These are phyloP conservation scores for Rosa hybrid DNA, from an alignment of 331 rosid species.

Conservation along the genomic window DNA sequence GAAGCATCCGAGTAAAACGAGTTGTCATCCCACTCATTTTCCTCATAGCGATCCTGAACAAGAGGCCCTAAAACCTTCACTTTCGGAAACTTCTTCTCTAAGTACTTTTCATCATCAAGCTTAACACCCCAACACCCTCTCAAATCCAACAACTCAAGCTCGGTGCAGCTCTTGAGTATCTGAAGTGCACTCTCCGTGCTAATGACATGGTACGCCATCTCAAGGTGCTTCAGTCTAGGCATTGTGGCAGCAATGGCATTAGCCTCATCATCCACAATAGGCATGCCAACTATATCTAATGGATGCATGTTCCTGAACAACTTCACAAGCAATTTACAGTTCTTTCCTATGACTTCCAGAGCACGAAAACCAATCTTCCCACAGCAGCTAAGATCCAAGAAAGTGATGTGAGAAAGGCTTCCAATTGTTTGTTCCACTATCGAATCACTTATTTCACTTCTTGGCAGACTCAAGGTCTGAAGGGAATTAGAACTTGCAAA, in stretches of 20 bases:
- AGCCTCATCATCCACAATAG: conserved; percentile 76
- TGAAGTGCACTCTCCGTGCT: conserved; percentile 60
- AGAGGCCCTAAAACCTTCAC: conserved; percentile 81
- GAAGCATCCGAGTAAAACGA: conserved; percentile 73
- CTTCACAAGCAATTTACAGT: conserved; percentile 70
- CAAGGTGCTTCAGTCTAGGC: conserved; percentile 93
- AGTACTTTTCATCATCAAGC: conserved; percentile 47
- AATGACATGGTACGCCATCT: conserved; percentile 82
- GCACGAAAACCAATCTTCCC: conserved; percentile 57
- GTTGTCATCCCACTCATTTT: conserved; percentile 67
- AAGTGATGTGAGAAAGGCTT: conserved; percentile 62
- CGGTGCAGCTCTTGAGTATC: conserved; percentile 65
- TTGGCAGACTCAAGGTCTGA: conserved; percentile 69
- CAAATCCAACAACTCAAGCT: conserved; percentile 78
- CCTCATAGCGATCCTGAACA: conserved; percentile 58
- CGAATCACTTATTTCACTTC: conserved; percentile 63
- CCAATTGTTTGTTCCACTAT: conserved; percentile 70
- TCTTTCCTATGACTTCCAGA: conserved; percentile 79
- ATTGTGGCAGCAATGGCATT: conserved; percentile 82
- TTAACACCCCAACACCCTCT: conserved; percentile 95
- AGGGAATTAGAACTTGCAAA: conserved; percentile 88
- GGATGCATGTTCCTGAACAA: conserved; percentile 96
- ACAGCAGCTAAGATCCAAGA: conserved; percentile 97
- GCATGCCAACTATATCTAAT: conserved; percentile 72
- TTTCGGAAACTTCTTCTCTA: conserved; percentile 64